Conservation (phyloP, 495 filamentous ascomycete genomes). For the Aspergillus conjunctus region DNA sequence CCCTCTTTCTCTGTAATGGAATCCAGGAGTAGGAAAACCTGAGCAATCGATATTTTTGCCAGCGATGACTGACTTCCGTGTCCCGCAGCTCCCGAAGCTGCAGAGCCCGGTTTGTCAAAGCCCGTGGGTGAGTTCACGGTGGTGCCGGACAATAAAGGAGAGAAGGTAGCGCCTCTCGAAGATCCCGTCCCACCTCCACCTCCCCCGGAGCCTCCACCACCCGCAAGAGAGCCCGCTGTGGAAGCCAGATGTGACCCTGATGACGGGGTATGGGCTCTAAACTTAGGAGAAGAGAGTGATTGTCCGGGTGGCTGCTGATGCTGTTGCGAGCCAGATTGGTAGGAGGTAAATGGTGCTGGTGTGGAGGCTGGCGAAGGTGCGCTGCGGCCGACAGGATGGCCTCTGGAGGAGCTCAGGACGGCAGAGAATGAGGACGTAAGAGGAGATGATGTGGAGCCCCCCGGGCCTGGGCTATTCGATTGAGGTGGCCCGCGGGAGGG, state of each 20-base stretch:
- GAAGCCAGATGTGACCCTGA: slow-evolving; percentile 62
- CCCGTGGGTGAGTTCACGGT: slow-evolving; percentile 63
- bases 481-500: slow-evolving; percentile 44
- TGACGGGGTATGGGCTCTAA: slow-evolving; percentile 62
- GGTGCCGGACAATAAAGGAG: slow-evolving; percentile 63
- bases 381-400: slow-evolving; percentile 51
- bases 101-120: slow-evolving; percentile 54
- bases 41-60: slow-evolving; percentile 87
- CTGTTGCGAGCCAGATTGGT: slow-evolving; percentile 64
- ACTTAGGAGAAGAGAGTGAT: slow-evolving; percentile 60
- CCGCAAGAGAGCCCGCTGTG: slow-evolving; percentile 55
- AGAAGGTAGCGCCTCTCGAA: slow-evolving; percentile 61
- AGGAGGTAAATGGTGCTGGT: slow-evolving; percentile 55
- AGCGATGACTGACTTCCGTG: slow-evolving; percentile 56
- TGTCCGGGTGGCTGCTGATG: slow-evolving; percentile 43
- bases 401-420: slow-evolving; percentile 53
- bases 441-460: slow-evolving; percentile 53
- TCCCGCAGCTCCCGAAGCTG: slow-evolving; percentile 37
- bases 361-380: slow-evolving; percentile 52
- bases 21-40: slow-evolving; percentile 91
- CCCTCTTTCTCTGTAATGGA: slow-evolving; percentile 90
- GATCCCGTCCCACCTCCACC: slow-evolving; percentile 56
- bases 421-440: slow-evolving; percentile 57
- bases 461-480: slow-evolving; percentile 48
- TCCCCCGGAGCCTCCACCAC: slow-evolving; percentile 63